Evolutionary conservation across 164 flowering plant genomes (phyloP).

Genomic region (Vitis rupestris): DNA sequence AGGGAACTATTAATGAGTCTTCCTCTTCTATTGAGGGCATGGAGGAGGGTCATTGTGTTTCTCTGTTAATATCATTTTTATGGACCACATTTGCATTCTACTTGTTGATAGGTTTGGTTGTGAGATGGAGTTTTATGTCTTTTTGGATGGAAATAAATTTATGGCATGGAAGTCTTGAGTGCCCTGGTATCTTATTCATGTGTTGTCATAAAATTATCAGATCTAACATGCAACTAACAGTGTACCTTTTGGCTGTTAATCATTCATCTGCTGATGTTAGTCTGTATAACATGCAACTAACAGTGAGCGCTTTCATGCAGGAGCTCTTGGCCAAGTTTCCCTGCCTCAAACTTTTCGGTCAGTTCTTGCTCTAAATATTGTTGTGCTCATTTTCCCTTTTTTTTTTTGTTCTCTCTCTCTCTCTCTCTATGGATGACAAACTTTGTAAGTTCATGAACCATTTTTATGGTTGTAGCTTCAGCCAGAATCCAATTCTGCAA

Average conservation of each 20-base stretch:
- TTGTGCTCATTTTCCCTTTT: background rate
- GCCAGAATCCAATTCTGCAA: slow-evolving; percentile 23
- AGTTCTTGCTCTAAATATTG: slow-evolving; percentile 15
- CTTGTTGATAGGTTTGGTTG: too few relatives aligned
- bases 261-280: too few relatives aligned
- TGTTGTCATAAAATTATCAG: background rate
- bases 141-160: too few relatives aligned
- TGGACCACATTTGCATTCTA: too few relatives aligned
- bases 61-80: too few relatives aligned
- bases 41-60: too few relatives aligned
- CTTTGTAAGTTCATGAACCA: background rate
- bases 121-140: too few relatives aligned
- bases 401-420: background rate
- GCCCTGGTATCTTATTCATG: too few relatives aligned
- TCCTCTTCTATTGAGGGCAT: too few relatives aligned
- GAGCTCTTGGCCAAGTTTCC: slow-evolving; percentile 47
- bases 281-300: background rate
- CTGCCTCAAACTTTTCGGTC: slow-evolving; percentile 45
- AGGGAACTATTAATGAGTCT: too few relatives aligned
- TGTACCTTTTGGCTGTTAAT: background rate
- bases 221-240: too few relatives aligned
- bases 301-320: slow-evolving; percentile 29
- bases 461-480: slow-evolving; percentile 24
- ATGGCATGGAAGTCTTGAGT: too few relatives aligned
- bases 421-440: background rate